Evolutionary conservation across 1,284 basidiomycete genomes (phyloP), one percentile per base, ranked within the genome.

Genomic region (Ustilago curta): DNA sequence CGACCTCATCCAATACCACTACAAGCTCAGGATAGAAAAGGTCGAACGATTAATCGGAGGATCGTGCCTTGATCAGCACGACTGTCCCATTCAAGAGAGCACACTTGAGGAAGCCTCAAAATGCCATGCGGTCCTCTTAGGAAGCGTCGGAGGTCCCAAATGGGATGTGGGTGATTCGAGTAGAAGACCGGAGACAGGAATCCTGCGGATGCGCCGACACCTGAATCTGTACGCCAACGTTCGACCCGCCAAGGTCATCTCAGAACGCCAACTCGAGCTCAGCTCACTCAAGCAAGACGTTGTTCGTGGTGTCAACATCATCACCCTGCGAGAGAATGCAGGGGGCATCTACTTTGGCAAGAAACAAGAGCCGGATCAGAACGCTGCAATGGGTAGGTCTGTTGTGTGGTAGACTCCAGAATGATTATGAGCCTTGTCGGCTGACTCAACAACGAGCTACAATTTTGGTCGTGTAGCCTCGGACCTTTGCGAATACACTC

Each of bases 211-310:
- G 61, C 92, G 96, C 82, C 97, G 98, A 86, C 90, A 90, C 29
- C 91, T 97, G 60, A 94, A 94, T 37, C 89, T 97, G 45, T 97
- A 95, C 87, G 96, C 94, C 83, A 99, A 99, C 88, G 96, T 99
- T 85, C 92, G 96, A 48, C 97, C 96, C 7, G 93, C 94, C 35
- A 93, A 92, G 84, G 95, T 98, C 81, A 93, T 93, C 2, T 95
- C 94, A 12, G 91, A 96, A 57, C 91, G 92, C 39, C 90, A 98
- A 52, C 87, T 99, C 59, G 87, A 90, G 63, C 89, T 93, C 87
- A 94, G 93, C 25, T 96, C 96, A 21, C 88, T 99, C 68, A 94
- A 93, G 85, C 89, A 92, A 47, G 90, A 91, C 63, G 88, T 95
- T 59, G 95, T 92, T 4, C 88, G 89, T 74, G 95, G 94, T 54